These are phyloP conservation scores for Linnemannia exigua DNA, from an alignment of 192 early-diverging fungal species.

Conservation along the genomic window DNA sequence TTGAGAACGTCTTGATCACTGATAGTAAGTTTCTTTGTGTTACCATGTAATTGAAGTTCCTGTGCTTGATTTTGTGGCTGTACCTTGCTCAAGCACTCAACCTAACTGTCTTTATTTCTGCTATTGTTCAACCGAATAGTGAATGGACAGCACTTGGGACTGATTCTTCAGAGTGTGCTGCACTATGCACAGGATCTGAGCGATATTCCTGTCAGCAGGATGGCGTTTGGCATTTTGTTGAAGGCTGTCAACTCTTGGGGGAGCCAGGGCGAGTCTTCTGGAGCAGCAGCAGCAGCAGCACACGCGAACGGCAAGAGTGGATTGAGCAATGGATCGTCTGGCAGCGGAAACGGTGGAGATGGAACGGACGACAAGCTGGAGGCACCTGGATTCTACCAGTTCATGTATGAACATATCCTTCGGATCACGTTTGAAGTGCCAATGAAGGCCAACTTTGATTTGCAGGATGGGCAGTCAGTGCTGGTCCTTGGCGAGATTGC, in stretches of 20 bases:
- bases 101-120: background rate
- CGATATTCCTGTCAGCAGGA: conserved; percentile 74
- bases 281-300: conserved; percentile 3
- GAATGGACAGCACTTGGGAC: conserved; percentile 72
- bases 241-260: conserved; percentile 80
- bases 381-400: conserved; percentile 77
- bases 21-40: conserved; percentile 67
- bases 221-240: conserved; percentile 77
- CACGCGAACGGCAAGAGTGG: conserved; percentile 25
- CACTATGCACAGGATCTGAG: conserved; percentile 72
- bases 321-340: conserved; percentile 25
- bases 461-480: conserved; percentile 81
- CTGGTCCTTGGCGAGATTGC: conserved; percentile 74
- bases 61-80: background rate
- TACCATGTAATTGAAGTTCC: conserved; percentile 25
- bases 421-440: conserved; percentile 87
- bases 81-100: background rate
- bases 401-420: conserved; percentile 82
- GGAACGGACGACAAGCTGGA: conserved; percentile 28
- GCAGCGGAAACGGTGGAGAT: conserved; percentile 25
- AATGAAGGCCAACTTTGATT: conserved; percentile 77
- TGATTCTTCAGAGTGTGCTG: conserved; percentile 77
- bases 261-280: conserved; percentile 30
- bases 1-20: conserved; percentile 82
- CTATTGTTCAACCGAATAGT: conserved; percentile 38